Evolutionary conservation across 2,329 filamentous ascomycete species (phyloP), one percentile per base, ranked within the genome.

Genomic region (Claviceps pazoutovae): DNA sequence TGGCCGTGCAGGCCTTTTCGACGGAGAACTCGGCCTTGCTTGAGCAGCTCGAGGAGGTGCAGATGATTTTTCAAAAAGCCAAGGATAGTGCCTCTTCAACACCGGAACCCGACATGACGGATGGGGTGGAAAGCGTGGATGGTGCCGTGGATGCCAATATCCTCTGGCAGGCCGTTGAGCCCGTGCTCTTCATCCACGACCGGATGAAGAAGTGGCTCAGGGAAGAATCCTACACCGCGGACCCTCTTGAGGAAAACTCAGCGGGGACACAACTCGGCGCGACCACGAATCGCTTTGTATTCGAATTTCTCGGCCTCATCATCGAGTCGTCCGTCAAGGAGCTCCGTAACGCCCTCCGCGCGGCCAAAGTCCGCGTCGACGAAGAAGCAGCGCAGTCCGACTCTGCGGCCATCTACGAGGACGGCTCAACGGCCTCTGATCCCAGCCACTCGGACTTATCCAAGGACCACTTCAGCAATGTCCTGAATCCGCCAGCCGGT

Each of bases 281-380:
- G 56, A 88, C 86, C 58, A 91, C 96, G 57, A 86, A 84, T 46
- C 89, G 96, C 67, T 95, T 95, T 62, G 79, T 96, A 45, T 78
- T 96, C 57, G 88, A 87, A 7, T 76, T 96, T 1, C 74, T 96
- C 17, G 86, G 90, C 0, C 88, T 91, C 0, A 95, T 91, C 68
- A 78, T 96, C 54, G 80, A 88, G 53, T 90, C 90, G 1, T 82
- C 96, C 61, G 94, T 96, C 65, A 84, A 83, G 51, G 79, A 86
- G 45, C 84, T 89, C 3, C 88, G 87, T 11, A 81, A 88, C 59
- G 80, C 82, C 23, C 74, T 96, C 34, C 93, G 55, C 30, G 61
- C 61, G 0, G 61, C 61, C 1, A 63, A 63, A 46, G 59, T 61
- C 2, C 56, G 59, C 0, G 61, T 63, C 3, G 61, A 63, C 14